Conservation (phyloP, 352 stramenopile species). For the Globisporangium nunn region DNA sequence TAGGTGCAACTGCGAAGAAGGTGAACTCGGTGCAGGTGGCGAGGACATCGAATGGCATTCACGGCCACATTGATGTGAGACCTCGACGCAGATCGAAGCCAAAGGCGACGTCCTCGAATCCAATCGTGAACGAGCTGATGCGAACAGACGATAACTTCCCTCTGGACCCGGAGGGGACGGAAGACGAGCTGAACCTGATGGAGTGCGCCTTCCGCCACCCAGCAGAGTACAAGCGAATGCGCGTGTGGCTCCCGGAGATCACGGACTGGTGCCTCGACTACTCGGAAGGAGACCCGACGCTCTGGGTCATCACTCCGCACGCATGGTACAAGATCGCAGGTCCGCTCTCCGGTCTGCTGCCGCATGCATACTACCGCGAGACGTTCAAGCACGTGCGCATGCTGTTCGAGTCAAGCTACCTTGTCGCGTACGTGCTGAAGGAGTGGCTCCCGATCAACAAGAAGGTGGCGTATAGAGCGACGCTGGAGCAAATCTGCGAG, state of each 20-base stretch:
- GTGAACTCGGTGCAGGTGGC: not conserved
- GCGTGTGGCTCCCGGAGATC: conserved; percentile 80
- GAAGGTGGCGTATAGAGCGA: conserved; percentile 78
- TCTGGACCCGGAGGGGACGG: conserved; percentile 37
- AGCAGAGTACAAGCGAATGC: conserved; percentile 41
- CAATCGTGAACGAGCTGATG: conserved; percentile 71
- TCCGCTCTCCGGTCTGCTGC: conserved; percentile 64
- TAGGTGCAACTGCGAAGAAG: not conserved
- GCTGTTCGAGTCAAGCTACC: conserved; percentile 79
- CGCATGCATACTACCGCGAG: conserved; percentile 59
- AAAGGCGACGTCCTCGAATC: conserved; percentile 17
- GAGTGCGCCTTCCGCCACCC: conserved; percentile 78
- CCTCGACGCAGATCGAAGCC: conserved; percentile 10
- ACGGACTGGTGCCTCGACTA: conserved; percentile 87
- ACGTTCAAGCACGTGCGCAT: conserved; percentile 70
- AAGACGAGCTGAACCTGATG: conserved; percentile 69
- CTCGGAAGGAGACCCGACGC: conserved; percentile 71
- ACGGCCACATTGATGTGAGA: conserved; percentile 1
- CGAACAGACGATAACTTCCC: conserved; percentile 48
- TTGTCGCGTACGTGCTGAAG: conserved; percentile 80
- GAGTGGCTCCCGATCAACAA: conserved; percentile 85
- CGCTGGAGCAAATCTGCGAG: conserved; percentile 76
- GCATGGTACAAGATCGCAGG: conserved; percentile 85
- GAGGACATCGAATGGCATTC: conserved; percentile 1
- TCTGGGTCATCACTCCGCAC: conserved; percentile 79